These are phyloP conservation scores for Chaetothyriales sp. DNA, from an alignment of 2,329 filamentous ascomycete genomes.

Conservation along the genomic window DNA sequence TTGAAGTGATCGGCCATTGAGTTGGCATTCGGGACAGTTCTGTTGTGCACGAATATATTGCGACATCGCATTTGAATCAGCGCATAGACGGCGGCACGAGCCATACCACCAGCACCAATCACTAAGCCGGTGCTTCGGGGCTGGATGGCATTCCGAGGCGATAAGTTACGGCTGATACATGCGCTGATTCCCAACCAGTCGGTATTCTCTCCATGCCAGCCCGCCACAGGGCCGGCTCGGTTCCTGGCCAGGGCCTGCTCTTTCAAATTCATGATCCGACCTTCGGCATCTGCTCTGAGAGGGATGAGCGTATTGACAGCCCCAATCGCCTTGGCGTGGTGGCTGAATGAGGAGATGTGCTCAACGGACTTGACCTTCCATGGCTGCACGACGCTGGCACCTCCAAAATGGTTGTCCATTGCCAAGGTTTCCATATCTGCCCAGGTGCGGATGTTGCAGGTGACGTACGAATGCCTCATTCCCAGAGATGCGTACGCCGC, in stretches of 20 bases:
- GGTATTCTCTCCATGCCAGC: conserved; percentile 32
- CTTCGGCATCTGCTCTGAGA: conserved; percentile 24
- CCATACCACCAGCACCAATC: conserved; percentile 56
- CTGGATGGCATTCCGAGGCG: conserved; percentile 38
- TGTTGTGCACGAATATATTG: conserved; percentile 60
- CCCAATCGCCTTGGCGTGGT: conserved; percentile 31
- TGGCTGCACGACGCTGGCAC: conserved; percentile 29
- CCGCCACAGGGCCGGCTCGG: conserved; percentile 26
- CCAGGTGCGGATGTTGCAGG: conserved; percentile 24
- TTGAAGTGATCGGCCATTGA: conserved; percentile 56
- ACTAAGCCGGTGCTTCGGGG: conserved; percentile 38
- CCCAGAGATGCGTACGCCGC: conserved; percentile 27
- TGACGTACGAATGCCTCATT: conserved; percentile 26
- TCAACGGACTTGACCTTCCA: conserved; percentile 28
- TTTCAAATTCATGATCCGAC: conserved; percentile 23
- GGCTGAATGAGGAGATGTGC: conserved; percentile 25
- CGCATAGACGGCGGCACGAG: conserved; percentile 60
- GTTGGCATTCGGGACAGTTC: conserved; percentile 51
- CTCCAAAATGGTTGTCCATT: conserved; percentile 26
- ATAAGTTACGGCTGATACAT: conserved; percentile 28
- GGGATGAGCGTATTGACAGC: conserved; percentile 32
- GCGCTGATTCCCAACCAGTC: conserved; percentile 31
- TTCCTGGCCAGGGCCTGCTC: conserved; percentile 29
- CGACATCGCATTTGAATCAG: conserved; percentile 63
- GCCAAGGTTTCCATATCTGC: conserved; percentile 25